phyloP scores from a whole-genome alignment of 257 asterid genomes.

The Solanum pimpinellifolium region DNA sequence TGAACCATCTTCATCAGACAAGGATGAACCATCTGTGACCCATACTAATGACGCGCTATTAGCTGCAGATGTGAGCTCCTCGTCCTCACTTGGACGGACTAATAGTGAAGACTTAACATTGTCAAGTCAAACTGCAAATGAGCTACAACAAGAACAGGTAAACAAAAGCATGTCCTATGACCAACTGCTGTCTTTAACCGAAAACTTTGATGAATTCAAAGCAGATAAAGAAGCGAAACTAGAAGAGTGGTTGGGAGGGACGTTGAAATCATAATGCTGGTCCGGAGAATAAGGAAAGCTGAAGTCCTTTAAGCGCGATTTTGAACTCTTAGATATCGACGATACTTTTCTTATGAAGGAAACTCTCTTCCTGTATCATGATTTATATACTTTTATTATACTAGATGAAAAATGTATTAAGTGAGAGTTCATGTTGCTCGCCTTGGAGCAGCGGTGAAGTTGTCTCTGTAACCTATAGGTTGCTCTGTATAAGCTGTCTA shows the following conservation, averaged over 20 bases:
- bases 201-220: constrained; percentile 53
- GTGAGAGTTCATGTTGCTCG: background rate
- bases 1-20: constrained; percentile 10
- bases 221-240: constrained; percentile 74
- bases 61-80: constrained; percentile 12
- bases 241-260: constrained; percentile 70
- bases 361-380: background rate
- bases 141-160: constrained; percentile 33
- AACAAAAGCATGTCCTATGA: constrained; percentile 31
- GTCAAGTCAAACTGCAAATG: constrained; percentile 30
- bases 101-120: constrained; percentile 29
- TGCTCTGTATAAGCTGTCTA: background rate
- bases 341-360: background rate
- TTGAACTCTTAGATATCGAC: background rate
- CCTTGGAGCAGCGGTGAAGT: background rate
- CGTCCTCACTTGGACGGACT: constrained; percentile 9
- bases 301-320: background rate
- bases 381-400: background rate
- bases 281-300: background rate
- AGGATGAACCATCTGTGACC: constrained; percentile 8
- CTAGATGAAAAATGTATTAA: background rate
- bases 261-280: constrained; percentile 1
- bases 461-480: background rate
- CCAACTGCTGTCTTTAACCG: constrained; percentile 29
- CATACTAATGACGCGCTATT: constrained; percentile 9